Evolutionary conservation across 345 rosid species (phyloP).

Genomic region (Hypericum androsaemum): DNA sequence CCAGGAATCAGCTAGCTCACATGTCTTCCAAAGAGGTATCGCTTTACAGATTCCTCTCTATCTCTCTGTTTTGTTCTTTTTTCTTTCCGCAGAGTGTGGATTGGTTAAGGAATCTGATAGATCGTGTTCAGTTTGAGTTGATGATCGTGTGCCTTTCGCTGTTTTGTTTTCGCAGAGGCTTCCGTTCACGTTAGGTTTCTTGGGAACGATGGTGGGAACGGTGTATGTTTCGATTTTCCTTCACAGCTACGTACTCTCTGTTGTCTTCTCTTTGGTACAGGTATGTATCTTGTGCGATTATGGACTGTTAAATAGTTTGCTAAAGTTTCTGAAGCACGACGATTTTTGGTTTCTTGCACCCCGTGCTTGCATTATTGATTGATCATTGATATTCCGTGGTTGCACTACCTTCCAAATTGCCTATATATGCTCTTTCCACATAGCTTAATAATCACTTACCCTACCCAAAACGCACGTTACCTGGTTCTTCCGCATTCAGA

Average conservation of each 20-base stretch:
- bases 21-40: slow-evolving; percentile 88
- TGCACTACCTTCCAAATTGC: too few species aligned
- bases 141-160: neutral
- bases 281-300: slow-evolving; percentile 20
- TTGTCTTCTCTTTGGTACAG: slow-evolving; percentile 83
- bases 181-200: slow-evolving; percentile 70
- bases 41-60: neutral
- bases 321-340: too few species aligned
- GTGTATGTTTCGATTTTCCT: slow-evolving; percentile 90
- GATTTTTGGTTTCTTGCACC: too few species aligned
- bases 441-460: too few species aligned
- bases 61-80: slow-evolving; percentile 5
- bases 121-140: neutral
- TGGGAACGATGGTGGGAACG: slow-evolving; percentile 84
- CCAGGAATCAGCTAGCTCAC: slow-evolving; percentile 65
- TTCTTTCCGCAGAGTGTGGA: neutral
- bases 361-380: too few species aligned
- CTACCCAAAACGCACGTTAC: too few species aligned
- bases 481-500: too few species aligned
- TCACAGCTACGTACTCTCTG: slow-evolving; percentile 88
- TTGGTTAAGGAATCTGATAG: too few species aligned
- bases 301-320: too few species aligned
- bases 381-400: too few species aligned
- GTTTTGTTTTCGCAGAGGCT: slow-evolving; percentile 52
- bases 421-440: too few species aligned